These are phyloP conservation scores for Schrenkiella parvula DNA, from an alignment of 345 rosid genomes.

Conservation along the genomic window DNA sequence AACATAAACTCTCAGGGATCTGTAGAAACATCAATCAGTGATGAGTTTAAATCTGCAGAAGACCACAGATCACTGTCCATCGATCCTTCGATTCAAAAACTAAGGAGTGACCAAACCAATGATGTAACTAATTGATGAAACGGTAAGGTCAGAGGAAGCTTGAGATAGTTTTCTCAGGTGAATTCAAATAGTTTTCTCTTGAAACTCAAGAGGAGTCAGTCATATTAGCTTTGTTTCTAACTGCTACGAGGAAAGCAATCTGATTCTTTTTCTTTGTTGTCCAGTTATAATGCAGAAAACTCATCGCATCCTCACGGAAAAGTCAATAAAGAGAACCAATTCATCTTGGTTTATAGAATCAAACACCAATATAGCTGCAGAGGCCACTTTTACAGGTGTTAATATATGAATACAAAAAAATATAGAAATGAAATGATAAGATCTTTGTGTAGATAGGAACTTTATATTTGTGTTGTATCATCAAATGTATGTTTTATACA, in stretches of 20 bases:
- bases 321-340: constrained; percentile 2
- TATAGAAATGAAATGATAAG: neutral
- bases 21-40: constrained; percentile 11
- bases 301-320: neutral
- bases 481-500: constrained; percentile 10
- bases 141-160: constrained; percentile 28
- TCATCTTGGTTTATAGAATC: neutral
- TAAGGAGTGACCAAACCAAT: neutral
- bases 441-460: constrained; percentile 8
- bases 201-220: neutral
- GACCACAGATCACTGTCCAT: neutral
- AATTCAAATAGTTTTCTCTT: neutral
- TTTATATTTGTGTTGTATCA: neutral
- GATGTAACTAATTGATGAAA: constrained; percentile 5
- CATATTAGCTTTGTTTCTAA: neutral
- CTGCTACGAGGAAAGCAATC: constrained; percentile 18
- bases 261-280: constrained; percentile 14
- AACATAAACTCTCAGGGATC: constrained; percentile 24
- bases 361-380: constrained; percentile 10
- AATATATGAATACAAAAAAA: neutral
- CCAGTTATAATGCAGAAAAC: constrained; percentile 8
- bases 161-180: neutral
- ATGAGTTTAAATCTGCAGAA: constrained; percentile 11
- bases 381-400: neutral
- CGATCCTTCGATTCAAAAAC: constrained; percentile 13